These are phyloP conservation scores for Candida silvicultrix DNA, from an alignment of 805 yeast genomes.

Conservation along the genomic window DNA sequence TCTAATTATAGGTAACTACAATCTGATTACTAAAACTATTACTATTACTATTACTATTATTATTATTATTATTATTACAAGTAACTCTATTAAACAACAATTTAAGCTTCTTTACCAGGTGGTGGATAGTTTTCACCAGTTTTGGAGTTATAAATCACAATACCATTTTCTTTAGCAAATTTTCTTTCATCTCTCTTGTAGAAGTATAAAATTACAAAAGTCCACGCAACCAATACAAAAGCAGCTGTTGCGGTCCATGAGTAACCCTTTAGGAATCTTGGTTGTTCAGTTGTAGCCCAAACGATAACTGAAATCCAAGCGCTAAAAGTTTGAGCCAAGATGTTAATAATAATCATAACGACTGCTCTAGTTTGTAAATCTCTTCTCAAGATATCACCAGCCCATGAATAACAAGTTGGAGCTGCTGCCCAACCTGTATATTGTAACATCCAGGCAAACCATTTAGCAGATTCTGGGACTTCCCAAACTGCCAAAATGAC, in stretches of 20 bases:
- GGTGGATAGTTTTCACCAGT: constrained; percentile 11
- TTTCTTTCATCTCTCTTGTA: constrained; percentile 34
- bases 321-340: constrained; percentile 43
- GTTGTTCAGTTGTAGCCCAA: constrained; percentile 42
- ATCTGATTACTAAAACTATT: no score
- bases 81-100: no score
- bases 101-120: not conserved
- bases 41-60: no score
- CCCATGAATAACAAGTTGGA: constrained; percentile 54
- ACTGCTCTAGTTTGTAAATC: constrained; percentile 48
- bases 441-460: constrained; percentile 36
- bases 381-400: constrained; percentile 48
- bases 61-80: not conserved
- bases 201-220: constrained; percentile 25
- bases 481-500: constrained; percentile 45
- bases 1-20: no score
- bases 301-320: constrained; percentile 38
- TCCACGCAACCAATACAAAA: constrained; percentile 22
- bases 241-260: constrained; percentile 32
- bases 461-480: constrained; percentile 44
- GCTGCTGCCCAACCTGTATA: constrained; percentile 45
- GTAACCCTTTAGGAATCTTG: constrained; percentile 48
- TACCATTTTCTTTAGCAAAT: constrained; percentile 32
- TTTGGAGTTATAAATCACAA: constrained; percentile 24
- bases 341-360: constrained; percentile 37